Percentiles rank a stretch among this genome's conserved stretches.
Conservation (phyloP, 164 flowering plant genomes). For the Tetrastigma voinierianum region DNA sequence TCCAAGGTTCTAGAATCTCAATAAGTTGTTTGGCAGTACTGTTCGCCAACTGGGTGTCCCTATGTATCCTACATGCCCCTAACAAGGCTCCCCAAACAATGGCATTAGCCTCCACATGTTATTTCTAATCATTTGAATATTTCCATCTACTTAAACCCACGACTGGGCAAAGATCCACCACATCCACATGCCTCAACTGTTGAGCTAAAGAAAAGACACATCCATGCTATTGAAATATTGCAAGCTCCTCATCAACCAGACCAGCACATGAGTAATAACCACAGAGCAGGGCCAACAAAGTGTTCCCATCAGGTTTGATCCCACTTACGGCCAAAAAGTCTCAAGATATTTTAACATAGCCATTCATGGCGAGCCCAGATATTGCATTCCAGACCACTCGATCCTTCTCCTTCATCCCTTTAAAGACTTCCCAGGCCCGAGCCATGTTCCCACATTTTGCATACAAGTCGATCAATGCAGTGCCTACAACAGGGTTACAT, state of each 20-base stretch:
- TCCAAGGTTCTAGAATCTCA: slow-evolving; percentile 36
- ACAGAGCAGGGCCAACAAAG: too few species aligned
- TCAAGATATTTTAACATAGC: too few species aligned
- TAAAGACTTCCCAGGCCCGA: too few species aligned
- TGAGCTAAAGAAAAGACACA: slow-evolving; percentile 18
- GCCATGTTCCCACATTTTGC: too few species aligned
- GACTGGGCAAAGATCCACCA: slow-evolving; percentile 35
- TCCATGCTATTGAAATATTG: slow-evolving; percentile 24
- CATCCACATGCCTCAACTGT: slow-evolving; percentile 35
- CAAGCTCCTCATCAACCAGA: slow-evolving; percentile 28
- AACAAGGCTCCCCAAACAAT: slow-evolving; percentile 40
- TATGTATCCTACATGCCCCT: slow-evolving; percentile 33
- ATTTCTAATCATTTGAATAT: slow-evolving; percentile 24
- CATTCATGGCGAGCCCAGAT: too few species aligned
- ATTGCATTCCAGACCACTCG: too few species aligned
- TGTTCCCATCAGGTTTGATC: too few species aligned
- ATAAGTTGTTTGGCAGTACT: slow-evolving; percentile 20
- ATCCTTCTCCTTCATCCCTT: too few species aligned
- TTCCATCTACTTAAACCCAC: slow-evolving; percentile 29
- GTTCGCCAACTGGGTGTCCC: slow-evolving; percentile 29
- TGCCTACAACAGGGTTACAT: too few species aligned
- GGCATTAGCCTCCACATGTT: slow-evolving; percentile 38
- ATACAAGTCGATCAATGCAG: too few species aligned
- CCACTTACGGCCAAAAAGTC: too few species aligned
- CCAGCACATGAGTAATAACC: too few species aligned